Base-by-base conservation (phyloP, 345 rosid species). In the Toxicodendron radicans region DNA sequence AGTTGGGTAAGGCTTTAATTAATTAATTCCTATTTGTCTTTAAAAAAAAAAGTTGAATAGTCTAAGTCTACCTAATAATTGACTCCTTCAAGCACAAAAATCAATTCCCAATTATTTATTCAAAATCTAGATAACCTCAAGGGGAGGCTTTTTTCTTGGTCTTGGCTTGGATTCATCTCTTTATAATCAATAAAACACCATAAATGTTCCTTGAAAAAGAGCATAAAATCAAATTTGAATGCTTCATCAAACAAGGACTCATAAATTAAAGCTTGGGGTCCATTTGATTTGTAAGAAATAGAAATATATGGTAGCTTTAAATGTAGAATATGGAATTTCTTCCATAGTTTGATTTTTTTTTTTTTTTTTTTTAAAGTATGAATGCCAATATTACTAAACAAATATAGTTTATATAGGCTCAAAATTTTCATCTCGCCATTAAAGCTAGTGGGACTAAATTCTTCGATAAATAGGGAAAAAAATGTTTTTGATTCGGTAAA, bases 1-100 rank as follows among this genome's bases (percentile, higher is more conserved):
- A 66, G 68, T 43, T 67, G 78, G 51, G 33, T n/a, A 43, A 14
- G 66, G 49, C 30, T 71, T 72, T 66, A 66, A 23, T 21, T 33
- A 5, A 2, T 62, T 75, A 23, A 5, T 62, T 72, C 35, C 53
- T n/a, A n/a, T n/a, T n/a, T n/a, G n/a, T n/a, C n/a, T 23, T 46
- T 5, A 17, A 20, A 61, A 38, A 57, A 70, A 17, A 61, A 66
- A 33, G 53, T 66, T 41, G 78, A 76, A 38, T 73, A 18, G 68
- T 79, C 78, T 63, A 61, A 79, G 57, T 62, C 61, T 59, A 66
- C 79, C 75, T 58, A 83, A 79, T 35, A 76, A 76, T 77, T 74
- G 75, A 74, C 75, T 12, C 58, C 30, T 60, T 56, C 43, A 12
- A 58, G 27, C 33, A 58, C 32, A 45, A 56, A 64, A 72, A 49